Conservation (phyloP, 768 basidiomycete genomes). For the Pisolithus albus region DNA sequence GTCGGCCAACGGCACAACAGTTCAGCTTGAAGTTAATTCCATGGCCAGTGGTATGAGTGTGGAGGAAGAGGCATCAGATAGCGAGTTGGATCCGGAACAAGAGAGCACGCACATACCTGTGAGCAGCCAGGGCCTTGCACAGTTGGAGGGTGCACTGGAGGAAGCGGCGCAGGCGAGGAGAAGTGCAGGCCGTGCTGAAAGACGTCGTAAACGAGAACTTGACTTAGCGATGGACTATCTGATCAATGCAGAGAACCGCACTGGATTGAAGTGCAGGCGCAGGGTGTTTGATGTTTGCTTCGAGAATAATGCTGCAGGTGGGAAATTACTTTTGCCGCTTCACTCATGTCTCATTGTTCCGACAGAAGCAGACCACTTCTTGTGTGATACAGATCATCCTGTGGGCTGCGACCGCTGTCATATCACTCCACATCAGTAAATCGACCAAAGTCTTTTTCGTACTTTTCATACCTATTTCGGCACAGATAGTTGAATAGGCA, state of each 20-base stretch:
- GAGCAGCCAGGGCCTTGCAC: slow-evolving; percentile 5
- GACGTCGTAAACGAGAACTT: slow-evolving; percentile 3
- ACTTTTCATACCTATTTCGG: too few species aligned
- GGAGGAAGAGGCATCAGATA: slow-evolving; percentile 12
- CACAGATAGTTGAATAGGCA: too few species aligned
- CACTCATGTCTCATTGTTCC: not conserved
- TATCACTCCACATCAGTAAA: too few species aligned
- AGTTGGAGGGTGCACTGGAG: not conserved
- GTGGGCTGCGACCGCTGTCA: not conserved
- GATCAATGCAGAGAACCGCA: slow-evolving; percentile 19
- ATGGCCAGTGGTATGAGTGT: slow-evolving; percentile 15
- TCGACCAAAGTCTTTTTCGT: too few species aligned
- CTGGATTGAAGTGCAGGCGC: slow-evolving; percentile 4
- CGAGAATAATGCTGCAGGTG: not conserved
- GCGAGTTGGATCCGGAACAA: slow-evolving; percentile 9
- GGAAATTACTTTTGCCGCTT: not conserved
- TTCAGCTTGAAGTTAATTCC: slow-evolving; percentile 5
- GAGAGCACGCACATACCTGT: too few species aligned
- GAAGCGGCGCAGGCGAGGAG: not conserved
- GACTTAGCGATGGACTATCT: slow-evolving; percentile 21
- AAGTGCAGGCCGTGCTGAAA: not conserved
- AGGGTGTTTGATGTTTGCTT: not conserved
- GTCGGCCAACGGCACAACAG: not conserved
- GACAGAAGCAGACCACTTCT: not conserved
- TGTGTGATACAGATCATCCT: not conserved